Evolutionary conservation across 805 yeast species (phyloP).

Genomic region (Pichia californica): DNA sequence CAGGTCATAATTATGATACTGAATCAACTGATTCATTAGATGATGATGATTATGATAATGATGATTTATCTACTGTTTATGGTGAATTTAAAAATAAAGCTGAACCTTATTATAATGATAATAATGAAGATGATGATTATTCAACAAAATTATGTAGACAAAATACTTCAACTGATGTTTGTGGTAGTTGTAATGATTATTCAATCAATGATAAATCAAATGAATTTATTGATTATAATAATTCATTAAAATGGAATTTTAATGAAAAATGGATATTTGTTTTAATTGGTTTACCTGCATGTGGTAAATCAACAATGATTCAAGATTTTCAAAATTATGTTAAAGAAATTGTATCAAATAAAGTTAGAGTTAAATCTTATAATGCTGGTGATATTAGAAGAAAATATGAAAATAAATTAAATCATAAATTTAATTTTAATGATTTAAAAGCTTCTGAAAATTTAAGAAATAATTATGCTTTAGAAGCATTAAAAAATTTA

Average conservation of each 20-base stretch:
- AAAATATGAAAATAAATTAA: conserved; percentile 22
- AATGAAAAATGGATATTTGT: conserved; percentile 28
- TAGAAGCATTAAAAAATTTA: conserved; percentile 79
- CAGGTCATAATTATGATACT: conserved; percentile 5
- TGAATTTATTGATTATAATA: neutral
- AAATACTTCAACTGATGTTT: conserved; percentile 1
- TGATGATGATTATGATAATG: too few species aligned
- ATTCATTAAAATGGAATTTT: conserved; percentile 6
- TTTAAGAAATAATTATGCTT: conserved; percentile 87
- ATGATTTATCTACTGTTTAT: too few species aligned
- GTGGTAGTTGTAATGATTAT: neutral
- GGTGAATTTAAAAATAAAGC: too few species aligned
- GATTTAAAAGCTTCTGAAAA: conserved; percentile 40
- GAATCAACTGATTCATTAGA: conserved; percentile 2
- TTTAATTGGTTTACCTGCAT: conserved; percentile 83
- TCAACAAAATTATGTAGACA: neutral
- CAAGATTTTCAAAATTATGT: conserved; percentile 24
- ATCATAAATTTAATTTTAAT: conserved; percentile 23
- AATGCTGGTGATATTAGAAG: conserved; percentile 51
- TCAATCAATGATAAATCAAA: neutral
- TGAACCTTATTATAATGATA: too few species aligned
- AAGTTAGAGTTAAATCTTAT: conserved; percentile 29
- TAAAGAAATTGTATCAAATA: conserved; percentile 9
- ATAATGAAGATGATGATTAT: conserved; percentile 9
- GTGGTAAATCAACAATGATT: conserved; percentile 68